Percentiles rank a stretch among this genome's conserved stretches.
Conservation (phyloP, 345 rosid species). For the Eucalyptus shirleyi region DNA sequence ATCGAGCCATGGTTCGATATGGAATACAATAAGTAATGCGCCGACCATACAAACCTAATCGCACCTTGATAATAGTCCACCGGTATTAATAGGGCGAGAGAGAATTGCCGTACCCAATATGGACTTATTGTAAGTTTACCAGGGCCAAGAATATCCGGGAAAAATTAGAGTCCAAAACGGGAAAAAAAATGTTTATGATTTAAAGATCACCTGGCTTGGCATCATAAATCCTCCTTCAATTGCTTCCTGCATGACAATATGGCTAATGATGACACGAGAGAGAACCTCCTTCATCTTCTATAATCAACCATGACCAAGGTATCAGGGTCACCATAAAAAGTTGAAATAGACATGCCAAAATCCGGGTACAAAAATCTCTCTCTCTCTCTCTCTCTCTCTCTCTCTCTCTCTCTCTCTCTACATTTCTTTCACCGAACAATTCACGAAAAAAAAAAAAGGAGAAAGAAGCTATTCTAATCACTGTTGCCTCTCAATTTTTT, state of each 20-base stretch:
- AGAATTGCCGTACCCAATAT: neutral
- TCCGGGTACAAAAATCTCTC: neutral
- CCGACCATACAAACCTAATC: no score
- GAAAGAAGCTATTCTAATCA: neutral
- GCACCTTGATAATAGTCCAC: neutral
- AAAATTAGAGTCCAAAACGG: no score
- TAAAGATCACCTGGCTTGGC: neutral
- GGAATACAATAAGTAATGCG: neutral
- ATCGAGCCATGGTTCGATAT: neutral
- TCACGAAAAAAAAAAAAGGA: neutral
- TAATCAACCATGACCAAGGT: neutral
- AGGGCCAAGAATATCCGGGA: neutral
- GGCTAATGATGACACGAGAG: neutral
- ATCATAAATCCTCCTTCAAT: neutral
- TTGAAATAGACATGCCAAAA: neutral
- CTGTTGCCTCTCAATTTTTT: constrained; percentile 9
- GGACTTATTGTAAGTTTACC: neutral
- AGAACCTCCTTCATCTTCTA: neutral
- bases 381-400: neutral
- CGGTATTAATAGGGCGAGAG: neutral
- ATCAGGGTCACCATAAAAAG: neutral
- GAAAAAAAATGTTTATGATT: no score
- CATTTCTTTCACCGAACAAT: neutral
- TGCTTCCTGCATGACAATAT: neutral
- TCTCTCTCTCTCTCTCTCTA: neutral